phyloP scores from a whole-genome alignment of 257 asterid species.

The Nicotiana attenuata region DNA sequence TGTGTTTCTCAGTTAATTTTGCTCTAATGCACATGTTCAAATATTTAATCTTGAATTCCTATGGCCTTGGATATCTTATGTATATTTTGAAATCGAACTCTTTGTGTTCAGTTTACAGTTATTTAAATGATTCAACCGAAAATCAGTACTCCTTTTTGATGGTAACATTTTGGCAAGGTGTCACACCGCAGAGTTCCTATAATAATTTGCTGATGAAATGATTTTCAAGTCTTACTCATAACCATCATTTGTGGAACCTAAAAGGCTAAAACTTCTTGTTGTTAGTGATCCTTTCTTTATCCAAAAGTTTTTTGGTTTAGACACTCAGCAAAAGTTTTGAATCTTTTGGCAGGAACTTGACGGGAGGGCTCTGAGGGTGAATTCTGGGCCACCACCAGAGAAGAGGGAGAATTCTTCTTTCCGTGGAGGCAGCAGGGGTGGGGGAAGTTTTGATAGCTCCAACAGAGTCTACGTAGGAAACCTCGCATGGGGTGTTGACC shows the following conservation, averaged over 20 bases:
- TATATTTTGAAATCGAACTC: background rate
- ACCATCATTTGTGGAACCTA: background rate
- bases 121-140: background rate
- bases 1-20: background rate
- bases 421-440: constrained; percentile 56
- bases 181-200: background rate
- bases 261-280: background rate
- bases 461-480: constrained; percentile 75
- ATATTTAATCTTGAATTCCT: background rate
- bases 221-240: background rate
- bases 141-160: background rate
- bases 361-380: constrained; percentile 78
- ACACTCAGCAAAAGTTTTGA: background rate
- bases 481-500: constrained; percentile 87
- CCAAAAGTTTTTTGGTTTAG: background rate
- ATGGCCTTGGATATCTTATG: background rate
- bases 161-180: background rate
- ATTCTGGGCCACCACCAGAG: constrained; percentile 76
- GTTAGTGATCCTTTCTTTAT: background rate
- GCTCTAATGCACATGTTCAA: background rate
- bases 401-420: constrained; percentile 47
- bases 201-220: background rate
- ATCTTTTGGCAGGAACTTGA: constrained; percentile 57
- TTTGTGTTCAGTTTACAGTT: background rate
- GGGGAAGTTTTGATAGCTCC: constrained; percentile 33